Evolutionary conservation across 208 protist species (phyloP).

Genomic region (Leptomonas seymouri): DNA sequence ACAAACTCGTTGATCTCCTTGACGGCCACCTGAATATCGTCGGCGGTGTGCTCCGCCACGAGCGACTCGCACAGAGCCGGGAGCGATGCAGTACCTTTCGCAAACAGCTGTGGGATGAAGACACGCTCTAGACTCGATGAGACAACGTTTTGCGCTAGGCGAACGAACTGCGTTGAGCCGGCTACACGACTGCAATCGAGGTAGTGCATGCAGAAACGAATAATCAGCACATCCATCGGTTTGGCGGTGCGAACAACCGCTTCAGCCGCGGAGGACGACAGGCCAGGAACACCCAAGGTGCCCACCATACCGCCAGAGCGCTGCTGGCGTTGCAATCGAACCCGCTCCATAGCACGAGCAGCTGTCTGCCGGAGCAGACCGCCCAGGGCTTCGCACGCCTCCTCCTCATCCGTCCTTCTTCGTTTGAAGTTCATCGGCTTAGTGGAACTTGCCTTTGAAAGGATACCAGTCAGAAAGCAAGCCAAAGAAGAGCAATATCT

Average conservation of each 20-base stretch:
- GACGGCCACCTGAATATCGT: conserved; percentile 63
- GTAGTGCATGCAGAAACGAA: conserved; percentile 80
- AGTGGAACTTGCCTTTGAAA: too few species aligned
- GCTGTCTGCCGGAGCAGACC: conserved; percentile 75
- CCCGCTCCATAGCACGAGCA: conserved; percentile 71
- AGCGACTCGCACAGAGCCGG: conserved; percentile 76
- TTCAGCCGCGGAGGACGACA: conserved; percentile 11
- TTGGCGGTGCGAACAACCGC: conserved; percentile 31
- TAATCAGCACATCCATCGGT: conserved; percentile 79
- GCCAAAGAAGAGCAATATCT: not conserved
- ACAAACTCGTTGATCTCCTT: conserved; percentile 78
- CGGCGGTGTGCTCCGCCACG: conserved; percentile 74
- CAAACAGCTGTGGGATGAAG: conserved; percentile 53
- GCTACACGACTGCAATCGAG: conserved; percentile 48
- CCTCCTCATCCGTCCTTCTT: conserved; percentile 48
- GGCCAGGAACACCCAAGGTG: not conserved
- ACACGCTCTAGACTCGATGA: conserved; percentile 71
- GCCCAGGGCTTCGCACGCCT: conserved; percentile 67
- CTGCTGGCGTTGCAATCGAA: conserved; percentile 46
- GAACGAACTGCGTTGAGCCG: conserved; percentile 54
- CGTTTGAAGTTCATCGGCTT: conserved; percentile 33
- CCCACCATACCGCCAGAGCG: conserved; percentile 3
- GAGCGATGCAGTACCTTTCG: conserved; percentile 36
- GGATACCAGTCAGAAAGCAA: not conserved
- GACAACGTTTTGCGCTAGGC: conserved; percentile 70